Evolutionary conservation across 2,329 filamentous ascomycete species (phyloP), one percentile per base, ranked within the genome.

Genomic region (Cytospora leucostoma): DNA sequence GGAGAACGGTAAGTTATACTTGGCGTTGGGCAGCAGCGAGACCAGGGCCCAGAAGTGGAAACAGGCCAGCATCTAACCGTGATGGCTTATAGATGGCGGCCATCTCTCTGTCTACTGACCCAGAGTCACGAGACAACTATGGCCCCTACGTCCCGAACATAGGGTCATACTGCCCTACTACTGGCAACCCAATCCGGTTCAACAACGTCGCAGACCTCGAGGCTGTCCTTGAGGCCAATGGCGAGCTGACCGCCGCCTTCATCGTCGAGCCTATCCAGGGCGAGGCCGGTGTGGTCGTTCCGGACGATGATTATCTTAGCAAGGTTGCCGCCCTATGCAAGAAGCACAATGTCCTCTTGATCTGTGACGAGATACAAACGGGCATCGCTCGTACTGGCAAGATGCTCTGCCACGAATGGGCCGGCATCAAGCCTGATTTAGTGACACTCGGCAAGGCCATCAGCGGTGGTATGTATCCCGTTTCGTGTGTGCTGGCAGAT

Each of bases 311-410:
- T 77, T 99, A 99, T 78, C 86, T 99, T 38, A 77, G 82, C 69
- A 87, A 89, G 72, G 91, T 93, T 53, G 86, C 92, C 62, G 90
- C 85, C 32, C 88, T 98, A 32, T 99, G 95, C 82, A 92, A 92
- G 78, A 91, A 96, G 83, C 87, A 98, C 83, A 97, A 97, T 68
- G 93, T 96, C 47, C 87, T 99, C 55, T 81, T 99, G 74, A 98
- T 99, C 76, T 96, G 92, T 76, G 95, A 99, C 75, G 95, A 99
- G 83, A 97, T 99, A 72, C 95, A 99, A 79, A 99, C 95, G 6
- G 94, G 94, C 69, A 97, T 99, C 74, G 95, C 93, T 61, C 89
- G 95, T 67, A 99, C 95, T 19, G 95, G 95, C 59, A 91, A 90
- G 73, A 90, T 99, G 81, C 87, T 99, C 61, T 97, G 93, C 83